Evolutionary conservation across 495 filamentous ascomycete species (phyloP).

Genomic region (Xylaria nigripes): DNA sequence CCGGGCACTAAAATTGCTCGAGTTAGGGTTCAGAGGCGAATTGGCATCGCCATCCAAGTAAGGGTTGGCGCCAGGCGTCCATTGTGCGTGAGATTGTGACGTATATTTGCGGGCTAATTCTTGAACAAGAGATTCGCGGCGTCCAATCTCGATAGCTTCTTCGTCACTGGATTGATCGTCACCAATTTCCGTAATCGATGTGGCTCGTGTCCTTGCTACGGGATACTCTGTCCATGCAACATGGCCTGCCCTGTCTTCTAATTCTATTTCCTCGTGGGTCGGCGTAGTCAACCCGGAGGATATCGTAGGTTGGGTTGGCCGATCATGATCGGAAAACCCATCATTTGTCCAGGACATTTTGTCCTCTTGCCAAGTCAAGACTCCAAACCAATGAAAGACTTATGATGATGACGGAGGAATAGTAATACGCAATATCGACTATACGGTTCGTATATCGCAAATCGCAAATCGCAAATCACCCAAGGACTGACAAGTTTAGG

Average conservation of each 20-base stretch:
- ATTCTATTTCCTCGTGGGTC: slow-evolving; percentile 11
- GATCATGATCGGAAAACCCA: slow-evolving; percentile 39
- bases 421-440: no score
- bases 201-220: slow-evolving; percentile 21
- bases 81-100: slow-evolving; percentile 32
- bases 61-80: slow-evolving; percentile 25
- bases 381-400: background rate
- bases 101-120: slow-evolving; percentile 40
- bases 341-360: slow-evolving; percentile 37
- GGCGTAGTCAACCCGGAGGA: slow-evolving; percentile 10
- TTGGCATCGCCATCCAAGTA: slow-evolving; percentile 31
- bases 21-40: slow-evolving; percentile 45
- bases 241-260: slow-evolving; percentile 6
- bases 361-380: slow-evolving; percentile 10
- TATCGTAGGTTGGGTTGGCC: slow-evolving; percentile 31
- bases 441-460: background rate
- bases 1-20: slow-evolving; percentile 43
- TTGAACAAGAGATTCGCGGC: slow-evolving; percentile 37
- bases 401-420: background rate
- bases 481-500: background rate
- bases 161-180: slow-evolving; percentile 33
- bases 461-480: background rate
- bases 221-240: background rate
- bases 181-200: slow-evolving; percentile 29
- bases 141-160: slow-evolving; percentile 31